Conservation (phyloP, 257 asterid genomes). For the Capsicum chinense region DNA sequence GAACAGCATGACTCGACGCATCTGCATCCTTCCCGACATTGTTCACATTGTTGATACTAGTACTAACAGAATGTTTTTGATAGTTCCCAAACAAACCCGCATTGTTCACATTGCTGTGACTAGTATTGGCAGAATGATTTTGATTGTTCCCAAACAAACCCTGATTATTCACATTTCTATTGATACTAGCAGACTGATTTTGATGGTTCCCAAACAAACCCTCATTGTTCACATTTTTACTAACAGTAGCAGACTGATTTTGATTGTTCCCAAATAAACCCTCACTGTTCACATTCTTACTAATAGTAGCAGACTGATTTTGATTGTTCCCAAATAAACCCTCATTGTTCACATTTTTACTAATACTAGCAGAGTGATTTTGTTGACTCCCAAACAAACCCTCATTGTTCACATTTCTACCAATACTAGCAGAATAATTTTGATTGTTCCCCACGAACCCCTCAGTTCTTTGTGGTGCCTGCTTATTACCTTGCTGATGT, state of each 20-base stretch:
- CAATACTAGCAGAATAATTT: conserved; percentile 24
- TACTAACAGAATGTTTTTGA: conserved; percentile 38
- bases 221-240: conserved; percentile 31
- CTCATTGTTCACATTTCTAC: conserved; percentile 20
- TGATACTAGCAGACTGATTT: conserved; percentile 34
- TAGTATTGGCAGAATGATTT: conserved; percentile 31
- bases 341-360: conserved; percentile 22
- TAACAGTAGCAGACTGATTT: conserved; percentile 37
- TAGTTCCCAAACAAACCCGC: conserved; percentile 39
- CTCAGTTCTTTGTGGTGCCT: conserved; percentile 18
- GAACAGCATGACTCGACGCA: conserved; percentile 36
- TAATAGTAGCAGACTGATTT: conserved; percentile 32
- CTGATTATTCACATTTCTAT: conserved; percentile 29
- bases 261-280: conserved; percentile 37
- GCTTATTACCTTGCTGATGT: conserved; percentile 17
- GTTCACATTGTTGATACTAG: conserved; percentile 29
- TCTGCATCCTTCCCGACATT: conserved; percentile 37
- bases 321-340: conserved; percentile 32
- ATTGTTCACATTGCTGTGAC: conserved; percentile 31
- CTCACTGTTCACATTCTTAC: conserved; percentile 32
- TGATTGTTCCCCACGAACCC: conserved; percentile 24
- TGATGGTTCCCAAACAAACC: conserved; percentile 34
- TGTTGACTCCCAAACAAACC: conserved; percentile 26
- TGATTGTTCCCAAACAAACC: conserved; percentile 34
- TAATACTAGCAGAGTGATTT: conserved; percentile 36